Conservation (phyloP, 164 flowering plant species). For the Echeveria elegans region DNA sequence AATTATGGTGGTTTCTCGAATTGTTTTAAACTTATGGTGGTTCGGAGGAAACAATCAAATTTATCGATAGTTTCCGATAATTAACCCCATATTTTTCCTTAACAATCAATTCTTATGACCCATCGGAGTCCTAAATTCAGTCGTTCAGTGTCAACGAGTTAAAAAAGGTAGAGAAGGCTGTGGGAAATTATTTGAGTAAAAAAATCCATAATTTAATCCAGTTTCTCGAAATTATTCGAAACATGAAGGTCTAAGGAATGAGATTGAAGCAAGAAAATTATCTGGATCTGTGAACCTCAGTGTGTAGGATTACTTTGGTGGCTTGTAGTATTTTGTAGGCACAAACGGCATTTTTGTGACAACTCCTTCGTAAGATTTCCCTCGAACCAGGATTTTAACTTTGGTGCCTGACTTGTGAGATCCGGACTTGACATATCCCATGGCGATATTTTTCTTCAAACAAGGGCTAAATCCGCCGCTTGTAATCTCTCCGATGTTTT, state of each 20-base stretch:
- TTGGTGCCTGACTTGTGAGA: conserved; percentile 74
- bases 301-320: conserved; percentile 11
- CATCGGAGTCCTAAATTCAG: too few relatives aligned
- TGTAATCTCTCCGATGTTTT: conserved; percentile 68
- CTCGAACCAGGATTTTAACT: conserved; percentile 68
- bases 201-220: background rate
- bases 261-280: too few relatives aligned
- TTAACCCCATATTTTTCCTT: too few relatives aligned
- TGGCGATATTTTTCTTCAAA: conserved; percentile 90
- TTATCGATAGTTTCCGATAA: too few relatives aligned
- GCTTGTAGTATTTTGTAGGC: conserved; percentile 91
- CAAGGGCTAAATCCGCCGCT: conserved; percentile 31
- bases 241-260: background rate
- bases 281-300: background rate
- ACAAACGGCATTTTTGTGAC: conserved; percentile 97
- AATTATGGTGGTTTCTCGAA: too few relatives aligned
- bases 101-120: too few relatives aligned
- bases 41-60: too few relatives aligned
- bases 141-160: too few relatives aligned
- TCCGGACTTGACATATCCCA: conserved; percentile 96
- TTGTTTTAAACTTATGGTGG: too few relatives aligned
- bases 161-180: too few relatives aligned
- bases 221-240: background rate
- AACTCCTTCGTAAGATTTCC: conserved; percentile 71
- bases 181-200: background rate